A percentile compares a stretch with the other conserved stretches of the same genome.
These are phyloP conservation scores for Monosiga brevicollis DNA, from an alignment of 78 protist genomes.

Conservation along the genomic window DNA sequence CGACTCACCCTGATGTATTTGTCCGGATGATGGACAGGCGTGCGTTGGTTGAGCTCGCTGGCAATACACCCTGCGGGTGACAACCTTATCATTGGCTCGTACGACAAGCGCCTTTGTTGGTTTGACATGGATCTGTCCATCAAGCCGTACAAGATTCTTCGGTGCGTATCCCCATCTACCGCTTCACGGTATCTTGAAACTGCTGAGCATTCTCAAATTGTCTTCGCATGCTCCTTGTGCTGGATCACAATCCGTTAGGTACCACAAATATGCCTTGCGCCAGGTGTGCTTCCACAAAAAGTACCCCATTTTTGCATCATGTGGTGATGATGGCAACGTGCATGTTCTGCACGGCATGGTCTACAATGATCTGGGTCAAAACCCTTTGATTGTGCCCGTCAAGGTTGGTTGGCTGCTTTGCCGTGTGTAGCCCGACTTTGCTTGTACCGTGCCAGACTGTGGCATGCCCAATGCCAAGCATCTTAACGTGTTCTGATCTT, in stretches of 20 bases:
- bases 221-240: background rate
- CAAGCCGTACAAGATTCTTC: constrained; percentile 78
- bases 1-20: background rate
- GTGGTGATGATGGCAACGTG: constrained; percentile 77
- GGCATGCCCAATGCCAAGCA: background rate
- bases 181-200: too few relatives aligned
- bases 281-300: constrained; percentile 65
- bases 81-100: constrained; percentile 74
- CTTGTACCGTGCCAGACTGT: background rate
- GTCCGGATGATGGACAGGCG: too few relatives aligned
- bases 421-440: background rate
- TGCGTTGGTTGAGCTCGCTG: constrained; percentile 60
- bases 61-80: constrained; percentile 88
- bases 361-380: constrained; percentile 60
- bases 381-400: constrained; percentile 92
- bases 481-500: background rate
- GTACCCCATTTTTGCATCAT: constrained; percentile 88
- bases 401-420: constrained; percentile 23
- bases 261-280: constrained; percentile 81
- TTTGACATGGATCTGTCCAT: constrained; percentile 86
- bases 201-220: background rate
- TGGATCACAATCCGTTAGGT: constrained; percentile 8
- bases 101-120: constrained; percentile 85
- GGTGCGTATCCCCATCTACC: constrained; percentile 17
- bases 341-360: constrained; percentile 84